A percentile compares a stretch with the other conserved stretches of the same genome.
Evolutionary conservation across 192 early-diverging fungal genomes (phyloP).

Genomic region (Allomyces javanicus): DNA sequence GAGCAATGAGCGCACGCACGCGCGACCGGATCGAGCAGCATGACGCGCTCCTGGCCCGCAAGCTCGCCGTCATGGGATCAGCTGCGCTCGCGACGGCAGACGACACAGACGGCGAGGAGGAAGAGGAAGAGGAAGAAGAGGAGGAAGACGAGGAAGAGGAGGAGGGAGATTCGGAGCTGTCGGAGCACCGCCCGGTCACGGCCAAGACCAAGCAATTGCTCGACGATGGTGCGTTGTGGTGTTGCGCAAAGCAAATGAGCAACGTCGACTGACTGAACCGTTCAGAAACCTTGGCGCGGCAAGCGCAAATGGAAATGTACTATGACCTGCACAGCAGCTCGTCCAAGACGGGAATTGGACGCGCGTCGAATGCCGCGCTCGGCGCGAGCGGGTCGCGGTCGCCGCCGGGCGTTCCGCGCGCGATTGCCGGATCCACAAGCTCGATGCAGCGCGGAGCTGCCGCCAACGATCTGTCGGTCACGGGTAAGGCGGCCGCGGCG

Average conservation of each 20-base stretch:
- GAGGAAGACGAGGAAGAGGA: slow-evolving; percentile 13
- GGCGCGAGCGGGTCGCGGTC: not conserved
- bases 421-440: not conserved
- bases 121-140: slow-evolving; percentile 8
- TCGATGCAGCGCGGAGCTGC: not conserved
- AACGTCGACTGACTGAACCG: no score
- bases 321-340: slow-evolving; percentile 6
- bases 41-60: not conserved
- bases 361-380: not conserved
- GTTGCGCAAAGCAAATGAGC: no score
- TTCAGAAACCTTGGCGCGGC: not conserved
- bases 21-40: not conserved
- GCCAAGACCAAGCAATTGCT: not conserved
- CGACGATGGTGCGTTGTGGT: not conserved
- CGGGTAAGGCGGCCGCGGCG: not conserved
- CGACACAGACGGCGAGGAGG: not conserved
- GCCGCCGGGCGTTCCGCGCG: not conserved
- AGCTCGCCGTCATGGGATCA: not conserved
- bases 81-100: not conserved
- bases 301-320: slow-evolving; percentile 7
- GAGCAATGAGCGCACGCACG: not conserved
- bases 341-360: not conserved
- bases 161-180: slow-evolving; percentile 4
- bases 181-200: not conserved
- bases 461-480: not conserved